Evolutionary conservation across 257 asterid genomes (phyloP), one percentile per base, ranked within the genome.

Genomic region (Hygrophila difformis): DNA sequence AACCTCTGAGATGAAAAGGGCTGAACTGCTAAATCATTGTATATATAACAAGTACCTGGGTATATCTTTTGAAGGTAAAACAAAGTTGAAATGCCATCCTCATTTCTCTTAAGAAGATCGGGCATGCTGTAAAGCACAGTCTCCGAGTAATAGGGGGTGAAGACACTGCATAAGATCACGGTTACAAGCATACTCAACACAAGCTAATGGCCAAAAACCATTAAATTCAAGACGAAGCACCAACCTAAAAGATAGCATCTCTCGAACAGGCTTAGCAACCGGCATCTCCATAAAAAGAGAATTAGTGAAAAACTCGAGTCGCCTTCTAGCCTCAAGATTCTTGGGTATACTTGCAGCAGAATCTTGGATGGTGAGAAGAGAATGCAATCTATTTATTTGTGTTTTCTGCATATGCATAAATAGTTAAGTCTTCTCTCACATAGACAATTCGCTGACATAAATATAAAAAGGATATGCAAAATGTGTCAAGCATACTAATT

Each of bases 211-310:
- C 39, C 42, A 28, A 55, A 64, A 15, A 42, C 31, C 19, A 21
- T 8, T 44, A 20, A 34, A 41, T 36, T 15, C 35, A 14, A 34
- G 39, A 34, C 20, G 51, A 68, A 20, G 19, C 44, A 39, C 31
- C 37, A 66, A 82, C 98, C 96, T 70, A 62, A 89, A 89, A 49
- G 98, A 82, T 55, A 86, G 56, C 94, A 89, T 89, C 81, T 82
- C 98, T 40, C 88, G 72, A 44, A 76, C 96, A 50, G 87, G 93
- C 71, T 69, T 82, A 21, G 98, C 65, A n/a, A 34, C 61, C 50
- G 98, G 98, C 92, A 89, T 85, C 75, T 82, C 86, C 98, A 89
- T 85, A 59, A 89, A 89, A 54, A 89, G 96, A 26, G 98, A 89
- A 67, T 89, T 89, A 34, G 96, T 72, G 64, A 89, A 89, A 57